Evolutionary conservation across 768 basidiomycete species (phyloP), one percentile per base, ranked within the genome.

Genomic region (Boletus subparvulus): DNA sequence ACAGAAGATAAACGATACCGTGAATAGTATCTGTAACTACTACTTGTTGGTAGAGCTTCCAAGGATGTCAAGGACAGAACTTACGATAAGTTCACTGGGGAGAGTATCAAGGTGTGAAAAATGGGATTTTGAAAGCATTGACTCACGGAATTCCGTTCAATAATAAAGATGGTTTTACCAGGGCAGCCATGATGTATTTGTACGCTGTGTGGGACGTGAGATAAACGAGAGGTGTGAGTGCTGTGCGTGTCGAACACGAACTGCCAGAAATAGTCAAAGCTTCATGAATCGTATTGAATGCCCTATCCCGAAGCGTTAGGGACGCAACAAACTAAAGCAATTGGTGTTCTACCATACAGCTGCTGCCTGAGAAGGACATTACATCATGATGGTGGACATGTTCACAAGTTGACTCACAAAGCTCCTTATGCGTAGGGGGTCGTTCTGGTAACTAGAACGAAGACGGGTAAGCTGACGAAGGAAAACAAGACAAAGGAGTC

Each of bases 201-300:
- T 49, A 61, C 11, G 6, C 52, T 62, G n/a, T 24, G 24, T 12
- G 8, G 16, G 3, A 9, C 10, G n/a, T 24, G 6, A 33, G 12
- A 7, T 50, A 43, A 47, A 41, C n/a, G 1, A 19, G 37, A 24
- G 3, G 8, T 17, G 4, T 13, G 0, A 30, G 8, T 9, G 8
- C 10, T 17, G 4, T 16, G 13, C 3, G 16, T 11, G 8, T 11
- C 3, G 19, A 46, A 19, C 13, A 61, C 63, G 11, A 11, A 64
- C 64, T 39, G 19, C 58, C 54, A 14, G 21, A 3, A 16, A 63
- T 11, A n/a, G 1, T 24, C 14, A 63, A 41, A 13, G 17, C 52
- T 45, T 65, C 54, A 26, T 63, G 63, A 8, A 55, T 6, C 10
- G 59, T 61, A 14, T 49, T 10, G 32, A 56, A 21, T 13, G 13